Evolutionary conservation across 768 basidiomycete genomes (phyloP).

Genomic region (Termitomyces sp.): DNA sequence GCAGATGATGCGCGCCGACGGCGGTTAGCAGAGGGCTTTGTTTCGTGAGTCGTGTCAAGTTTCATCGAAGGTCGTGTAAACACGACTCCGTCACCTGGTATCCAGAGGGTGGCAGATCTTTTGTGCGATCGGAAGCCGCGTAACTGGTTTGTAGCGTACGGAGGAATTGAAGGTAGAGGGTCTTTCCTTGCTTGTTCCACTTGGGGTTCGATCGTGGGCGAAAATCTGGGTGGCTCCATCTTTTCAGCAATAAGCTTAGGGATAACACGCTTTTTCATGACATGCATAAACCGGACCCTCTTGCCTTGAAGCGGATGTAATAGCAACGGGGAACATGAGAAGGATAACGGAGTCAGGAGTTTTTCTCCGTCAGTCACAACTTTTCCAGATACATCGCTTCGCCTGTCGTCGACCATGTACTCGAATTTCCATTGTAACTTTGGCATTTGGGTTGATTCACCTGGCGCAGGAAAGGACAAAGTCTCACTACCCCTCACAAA

Average conservation of each 20-base stretch:
- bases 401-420: constrained; percentile 66
- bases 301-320: constrained; percentile 60
- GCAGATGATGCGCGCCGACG: constrained; percentile 45
- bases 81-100: not conserved
- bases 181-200: not conserved
- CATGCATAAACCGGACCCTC: constrained; percentile 63
- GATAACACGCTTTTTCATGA: constrained; percentile 64
- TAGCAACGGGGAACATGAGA: constrained; percentile 68
- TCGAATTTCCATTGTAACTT: constrained; percentile 74
- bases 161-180: not conserved
- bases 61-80: not conserved
- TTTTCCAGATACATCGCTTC: constrained; percentile 39
- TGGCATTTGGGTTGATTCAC: constrained; percentile 16
- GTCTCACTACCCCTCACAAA: constrained; percentile 65
- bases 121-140: constrained; percentile 22
- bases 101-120: constrained; percentile 22
- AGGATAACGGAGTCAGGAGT: constrained; percentile 64
- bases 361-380: constrained; percentile 61
- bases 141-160: not conserved
- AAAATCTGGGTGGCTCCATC: constrained; percentile 38
- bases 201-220: not conserved
- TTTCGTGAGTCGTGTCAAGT: not conserved
- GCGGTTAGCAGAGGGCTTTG: not conserved
- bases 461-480: constrained; percentile 17
- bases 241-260: constrained; percentile 64